These are phyloP conservation scores for Nannochloropsis salina DNA, from an alignment of 108 stramenopile genomes.

Conservation along the genomic window DNA sequence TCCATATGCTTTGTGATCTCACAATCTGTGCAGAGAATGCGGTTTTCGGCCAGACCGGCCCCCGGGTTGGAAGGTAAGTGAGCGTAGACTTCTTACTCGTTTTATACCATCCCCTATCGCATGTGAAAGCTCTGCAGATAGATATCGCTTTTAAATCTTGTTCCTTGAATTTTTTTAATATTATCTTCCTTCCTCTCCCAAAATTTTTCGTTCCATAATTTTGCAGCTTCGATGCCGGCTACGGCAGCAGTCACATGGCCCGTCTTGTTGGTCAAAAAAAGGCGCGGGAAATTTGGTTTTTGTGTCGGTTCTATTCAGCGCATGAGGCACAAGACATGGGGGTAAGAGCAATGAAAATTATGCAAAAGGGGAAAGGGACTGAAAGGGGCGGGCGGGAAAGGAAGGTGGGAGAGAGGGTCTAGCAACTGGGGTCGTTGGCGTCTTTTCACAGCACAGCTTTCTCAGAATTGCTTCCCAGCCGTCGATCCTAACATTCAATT, in stretches of 20 bases:
- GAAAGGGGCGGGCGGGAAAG: too few relatives aligned
- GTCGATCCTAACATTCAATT: neutral
- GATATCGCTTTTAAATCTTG: neutral
- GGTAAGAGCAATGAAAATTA: neutral
- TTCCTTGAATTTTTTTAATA: neutral
- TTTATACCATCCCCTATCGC: neutral
- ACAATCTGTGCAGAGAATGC: constrained; percentile 72
- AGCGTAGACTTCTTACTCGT: constrained; percentile 33
- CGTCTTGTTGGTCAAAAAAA: constrained; percentile 83
- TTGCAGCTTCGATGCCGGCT: constrained; percentile 87
- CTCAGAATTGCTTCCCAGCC: too few relatives aligned
- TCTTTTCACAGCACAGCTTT: too few relatives aligned
- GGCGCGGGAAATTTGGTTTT: constrained; percentile 86
- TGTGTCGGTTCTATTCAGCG: constrained; percentile 72
- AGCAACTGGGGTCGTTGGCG: too few relatives aligned
- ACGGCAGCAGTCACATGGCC: constrained; percentile 77
- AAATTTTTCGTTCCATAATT: constrained; percentile 66
- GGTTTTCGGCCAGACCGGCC: constrained; percentile 78
- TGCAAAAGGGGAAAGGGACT: too few relatives aligned
- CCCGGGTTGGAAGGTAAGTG: constrained; percentile 83
- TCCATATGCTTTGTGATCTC: constrained; percentile 87
- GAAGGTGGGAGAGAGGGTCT: too few relatives aligned
- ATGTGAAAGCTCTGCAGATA: too few relatives aligned
- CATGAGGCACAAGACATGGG: constrained; percentile 80
- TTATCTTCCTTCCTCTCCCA: neutral